Conservation (phyloP, 2,329 filamentous ascomycete species). For the Proliferodiscus dingleyae region DNA sequence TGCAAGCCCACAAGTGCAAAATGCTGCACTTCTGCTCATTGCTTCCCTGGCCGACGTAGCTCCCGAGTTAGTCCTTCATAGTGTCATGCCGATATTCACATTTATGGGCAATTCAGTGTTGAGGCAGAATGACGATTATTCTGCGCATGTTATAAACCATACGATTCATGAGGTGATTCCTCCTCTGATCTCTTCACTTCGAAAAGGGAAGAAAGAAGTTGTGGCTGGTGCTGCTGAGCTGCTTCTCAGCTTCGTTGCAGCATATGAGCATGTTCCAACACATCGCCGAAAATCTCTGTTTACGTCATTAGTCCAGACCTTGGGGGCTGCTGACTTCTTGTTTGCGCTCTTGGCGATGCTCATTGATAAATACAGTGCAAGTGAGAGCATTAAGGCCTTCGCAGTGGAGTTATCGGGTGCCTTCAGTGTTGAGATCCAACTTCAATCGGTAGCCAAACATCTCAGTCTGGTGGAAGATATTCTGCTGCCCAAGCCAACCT, state of each 20-base stretch:
- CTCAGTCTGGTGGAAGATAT: slow-evolving; percentile 71
- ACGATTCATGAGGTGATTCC: slow-evolving; percentile 94
- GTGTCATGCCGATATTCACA: slow-evolving; percentile 98
- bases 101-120: slow-evolving; percentile 94
- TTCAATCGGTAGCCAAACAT: slow-evolving; percentile 73
- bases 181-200: slow-evolving; percentile 78
- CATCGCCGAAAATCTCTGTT: slow-evolving; percentile 82
- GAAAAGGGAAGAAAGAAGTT: slow-evolving; percentile 71
- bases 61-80: slow-evolving; percentile 88
- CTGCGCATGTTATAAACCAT: slow-evolving; percentile 89
- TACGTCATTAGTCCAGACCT: slow-evolving; percentile 74
- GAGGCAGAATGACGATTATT: slow-evolving; percentile 92
- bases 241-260: slow-evolving; percentile 90
- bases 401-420: slow-evolving; percentile 66
- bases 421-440: slow-evolving; percentile 70
- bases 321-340: slow-evolving; percentile 81
- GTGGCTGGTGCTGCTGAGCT: slow-evolving; percentile 82
- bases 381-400: slow-evolving; percentile 69
- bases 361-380: slow-evolving; percentile 80
- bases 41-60: slow-evolving; percentile 81
- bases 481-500: slow-evolving; percentile 66
- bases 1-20: slow-evolving; percentile 88
- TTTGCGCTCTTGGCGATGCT: slow-evolving; percentile 86
- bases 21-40: slow-evolving; percentile 81
- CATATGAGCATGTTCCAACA: slow-evolving; percentile 90